Base-by-base conservation (phyloP, 106 monocot species). In the Dendrobium huoshanense region DNA sequence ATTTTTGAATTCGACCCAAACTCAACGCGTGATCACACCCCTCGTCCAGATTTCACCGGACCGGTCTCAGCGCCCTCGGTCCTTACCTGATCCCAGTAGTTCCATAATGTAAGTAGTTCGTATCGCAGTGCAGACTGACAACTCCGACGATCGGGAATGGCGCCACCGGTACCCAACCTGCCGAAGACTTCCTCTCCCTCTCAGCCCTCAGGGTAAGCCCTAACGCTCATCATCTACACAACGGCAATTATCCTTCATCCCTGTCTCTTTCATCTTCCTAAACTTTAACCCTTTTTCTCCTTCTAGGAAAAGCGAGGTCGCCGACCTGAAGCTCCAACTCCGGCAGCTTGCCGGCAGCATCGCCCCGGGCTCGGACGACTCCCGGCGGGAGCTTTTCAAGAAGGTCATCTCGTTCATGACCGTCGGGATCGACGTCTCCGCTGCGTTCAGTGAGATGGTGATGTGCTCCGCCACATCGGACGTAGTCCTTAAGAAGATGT, bases 391-490 rank as follows among this genome's bases (percentile, higher is more conserved):
- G 42, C 88, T 99, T 77, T 99, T 93, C 95, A 99, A 99, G 88
- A 91, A 91, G 80, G 99, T 95, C 76, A 92, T 99, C 77, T 99
- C 99, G 65, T 90, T 86, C 95, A 99, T 99, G 99, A 99, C 99
- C 4, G 85, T 95, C 47, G 99, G 99, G 42, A 90, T 99, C 83
- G 99, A 99, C 81, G 99, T 93, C 8, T 99, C 99, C 37, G 58
- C 99, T 13, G 91, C 88, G 77, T 99, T 99, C 93, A 90, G 91
- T 77, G 98, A 99, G 91, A 99, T 99, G 99, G 99, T 99, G 75
- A 95, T 99, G 95, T 99, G 99, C 86, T 95, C 95, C 44, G 95
- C 99, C 77, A 99, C 99, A 19, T 91, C 99, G 73, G 99, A 99
- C 85, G 83, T 95, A 41, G 99, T 99, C 56, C 83, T 95, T 20